Conservation (phyloP, 2,329 filamentous ascomycete species). For the Aspergillus thermomutatus region DNA sequence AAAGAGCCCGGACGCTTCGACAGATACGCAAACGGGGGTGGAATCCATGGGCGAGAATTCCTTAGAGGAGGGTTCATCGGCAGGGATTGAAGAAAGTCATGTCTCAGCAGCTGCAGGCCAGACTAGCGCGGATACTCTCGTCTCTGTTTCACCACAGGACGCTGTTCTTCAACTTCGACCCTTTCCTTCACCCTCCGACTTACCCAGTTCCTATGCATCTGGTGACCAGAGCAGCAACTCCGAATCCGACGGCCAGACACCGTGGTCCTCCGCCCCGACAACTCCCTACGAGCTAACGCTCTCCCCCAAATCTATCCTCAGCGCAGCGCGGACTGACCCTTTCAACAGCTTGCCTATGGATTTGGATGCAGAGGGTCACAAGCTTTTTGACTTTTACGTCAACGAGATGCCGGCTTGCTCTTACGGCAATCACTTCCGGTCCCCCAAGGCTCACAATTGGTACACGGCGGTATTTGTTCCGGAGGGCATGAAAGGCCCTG, state of each 20-base stretch:
- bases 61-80: background rate
- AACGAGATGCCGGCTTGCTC: conserved; percentile 39
- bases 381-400: conserved; percentile 40
- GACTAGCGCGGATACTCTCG: background rate
- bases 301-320: conserved; percentile 32
- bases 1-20: background rate
- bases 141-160: background rate
- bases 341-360: conserved; percentile 36
- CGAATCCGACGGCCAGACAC: conserved; percentile 10
- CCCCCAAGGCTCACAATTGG: conserved; percentile 36
- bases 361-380: conserved; percentile 28
- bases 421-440: conserved; percentile 35
- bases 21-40: background rate
- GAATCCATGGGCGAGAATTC: background rate
- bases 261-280: conserved; percentile 13
- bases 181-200: background rate
- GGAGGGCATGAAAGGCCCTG: conserved; percentile 38
- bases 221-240: conserved; percentile 8
- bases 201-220: conserved; percentile 1
- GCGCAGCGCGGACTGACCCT: conserved; percentile 36
- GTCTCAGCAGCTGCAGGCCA: background rate
- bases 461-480: conserved; percentile 39
- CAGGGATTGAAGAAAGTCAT: conserved; percentile 1
- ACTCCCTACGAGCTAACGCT: conserved; percentile 15
- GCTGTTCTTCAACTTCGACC: background rate